A percentile compares a stretch with the other conserved stretches of the same genome.
Evolutionary conservation across 441 rosid species (phyloP).

Genomic region (Brassica balearica): DNA sequence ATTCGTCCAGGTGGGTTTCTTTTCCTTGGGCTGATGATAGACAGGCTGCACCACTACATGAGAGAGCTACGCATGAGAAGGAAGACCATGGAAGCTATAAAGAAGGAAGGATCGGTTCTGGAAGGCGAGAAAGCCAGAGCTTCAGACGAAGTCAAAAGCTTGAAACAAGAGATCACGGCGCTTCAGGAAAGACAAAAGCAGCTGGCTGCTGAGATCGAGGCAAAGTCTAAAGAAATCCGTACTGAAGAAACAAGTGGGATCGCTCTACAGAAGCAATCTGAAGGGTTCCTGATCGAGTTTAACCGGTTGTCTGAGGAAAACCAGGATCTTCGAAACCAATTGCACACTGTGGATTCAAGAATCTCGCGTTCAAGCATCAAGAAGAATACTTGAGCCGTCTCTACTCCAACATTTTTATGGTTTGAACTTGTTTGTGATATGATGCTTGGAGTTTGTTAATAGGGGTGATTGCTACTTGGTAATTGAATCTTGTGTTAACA

Average conservation of each 20-base stretch:
- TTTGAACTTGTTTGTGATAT: slow-evolving; percentile 13
- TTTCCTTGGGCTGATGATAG: slow-evolving; percentile 71
- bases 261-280: slow-evolving; percentile 91
- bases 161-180: slow-evolving; percentile 60
- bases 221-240: slow-evolving; percentile 57
- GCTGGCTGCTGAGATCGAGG: slow-evolving; percentile 58
- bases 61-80: slow-evolving; percentile 69
- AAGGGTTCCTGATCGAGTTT: slow-evolving; percentile 92
- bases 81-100: slow-evolving; percentile 74
- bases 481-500: slow-evolving; percentile 36
- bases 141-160: slow-evolving; percentile 58
- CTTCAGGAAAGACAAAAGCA: slow-evolving; percentile 54
- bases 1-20: slow-evolving; percentile 62
- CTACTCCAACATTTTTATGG: slow-evolving; percentile 11
- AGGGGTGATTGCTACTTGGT: neutral
- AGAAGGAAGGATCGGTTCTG: slow-evolving; percentile 63
- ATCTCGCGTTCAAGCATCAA: slow-evolving; percentile 74
- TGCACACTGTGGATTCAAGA: slow-evolving; percentile 69
- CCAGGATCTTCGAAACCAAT: slow-evolving; percentile 65
- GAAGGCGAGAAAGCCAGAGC: slow-evolving; percentile 66
- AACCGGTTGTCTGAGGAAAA: slow-evolving; percentile 89
- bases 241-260: slow-evolving; percentile 72
- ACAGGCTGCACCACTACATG: slow-evolving; percentile 72
- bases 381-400: slow-evolving; percentile 59
- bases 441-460: slow-evolving; percentile 2